A percentile compares a stretch with the other conserved stretches of the same genome.
These are phyloP conservation scores for Lyophyllum decastes DNA, from an alignment of 768 basidiomycete genomes.

Conservation along the genomic window DNA sequence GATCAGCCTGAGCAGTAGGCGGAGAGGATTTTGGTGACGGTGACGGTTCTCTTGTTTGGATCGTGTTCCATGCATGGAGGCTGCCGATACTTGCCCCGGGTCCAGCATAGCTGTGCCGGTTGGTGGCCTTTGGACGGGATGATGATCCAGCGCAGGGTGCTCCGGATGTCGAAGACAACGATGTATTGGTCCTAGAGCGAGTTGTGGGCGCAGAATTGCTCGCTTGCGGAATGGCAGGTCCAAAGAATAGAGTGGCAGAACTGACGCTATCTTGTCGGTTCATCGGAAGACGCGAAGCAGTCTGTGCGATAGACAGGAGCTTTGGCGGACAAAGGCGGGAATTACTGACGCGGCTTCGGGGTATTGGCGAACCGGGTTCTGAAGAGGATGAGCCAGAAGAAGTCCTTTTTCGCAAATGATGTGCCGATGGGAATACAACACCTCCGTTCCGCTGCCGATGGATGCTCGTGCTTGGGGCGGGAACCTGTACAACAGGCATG, in stretches of 20 bases:
- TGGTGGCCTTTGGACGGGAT: conserved; percentile 33
- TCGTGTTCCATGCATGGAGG: conserved; percentile 38
- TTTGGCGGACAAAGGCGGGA: conserved; percentile 26
- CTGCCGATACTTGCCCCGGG: conserved; percentile 30
- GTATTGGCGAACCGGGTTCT: conserved; percentile 53
- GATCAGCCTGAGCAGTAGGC: conserved; percentile 20
- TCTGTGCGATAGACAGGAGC: conserved; percentile 7
- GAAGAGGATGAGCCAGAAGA: conserved; percentile 44
- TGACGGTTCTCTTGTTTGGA: conserved; percentile 37
- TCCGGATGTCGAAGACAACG: conserved; percentile 22
- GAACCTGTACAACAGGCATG: conserved; percentile 1
- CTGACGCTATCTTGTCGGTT: conserved; percentile 57
- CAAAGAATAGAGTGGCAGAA: conserved; percentile 70
- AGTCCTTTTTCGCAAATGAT: conserved; percentile 38
- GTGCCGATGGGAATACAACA: conserved; percentile 43
- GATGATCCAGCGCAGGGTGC: conserved; percentile 18
- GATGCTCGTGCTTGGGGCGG: neutral
- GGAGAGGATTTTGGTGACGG: conserved; percentile 58
- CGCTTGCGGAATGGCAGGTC: conserved; percentile 47
- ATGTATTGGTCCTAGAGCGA: conserved; percentile 33
- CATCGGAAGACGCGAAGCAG: conserved; percentile 35
- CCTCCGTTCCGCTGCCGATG: conserved; percentile 12
- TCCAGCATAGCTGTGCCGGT: conserved; percentile 71
- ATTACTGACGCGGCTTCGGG: conserved; percentile 53
- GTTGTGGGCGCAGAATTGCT: conserved; percentile 20